Conservation (phyloP, 1,284 basidiomycete species). For the Trametes pubescens region DNA sequence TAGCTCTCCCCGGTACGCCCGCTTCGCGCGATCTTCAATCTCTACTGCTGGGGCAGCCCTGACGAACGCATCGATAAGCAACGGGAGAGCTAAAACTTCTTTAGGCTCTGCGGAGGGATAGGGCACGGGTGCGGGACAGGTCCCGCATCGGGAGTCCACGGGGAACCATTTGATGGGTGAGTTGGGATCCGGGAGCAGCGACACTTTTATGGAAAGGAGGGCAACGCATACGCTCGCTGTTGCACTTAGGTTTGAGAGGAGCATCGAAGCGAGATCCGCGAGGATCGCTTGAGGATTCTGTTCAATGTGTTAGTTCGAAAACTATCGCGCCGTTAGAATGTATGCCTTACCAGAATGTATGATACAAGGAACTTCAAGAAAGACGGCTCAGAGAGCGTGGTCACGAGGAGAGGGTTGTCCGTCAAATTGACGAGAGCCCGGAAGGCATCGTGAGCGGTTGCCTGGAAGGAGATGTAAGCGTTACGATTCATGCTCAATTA, state of each 20-base stretch:
- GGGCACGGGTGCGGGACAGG: conserved; percentile 70
- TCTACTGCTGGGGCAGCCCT: conserved; percentile 68
- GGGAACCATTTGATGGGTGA: conserved; percentile 64
- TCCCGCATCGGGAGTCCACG: conserved; percentile 77
- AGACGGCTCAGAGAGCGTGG: conserved; percentile 74
- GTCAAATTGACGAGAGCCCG: conserved; percentile 94
- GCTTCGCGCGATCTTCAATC: conserved; percentile 53
- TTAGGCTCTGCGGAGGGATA: conserved; percentile 64
- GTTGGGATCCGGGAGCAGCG: conserved; percentile 62
- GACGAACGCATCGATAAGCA: conserved; percentile 88
- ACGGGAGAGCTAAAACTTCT: conserved; percentile 72
- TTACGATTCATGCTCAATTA: neutral
- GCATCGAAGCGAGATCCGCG: conserved; percentile 95
- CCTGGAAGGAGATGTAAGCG: conserved; percentile 51
- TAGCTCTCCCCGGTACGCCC: conserved; percentile 76
- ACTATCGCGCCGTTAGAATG: neutral
- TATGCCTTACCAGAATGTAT: conserved; percentile 83
- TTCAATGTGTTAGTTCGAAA: neutral
- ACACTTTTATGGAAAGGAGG: conserved; percentile 74
- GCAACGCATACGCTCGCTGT: conserved; percentile 74
- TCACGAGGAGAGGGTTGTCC: conserved; percentile 79
- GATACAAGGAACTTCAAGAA: conserved; percentile 90
- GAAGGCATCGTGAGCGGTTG: conserved; percentile 95
- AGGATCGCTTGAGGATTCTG: conserved; percentile 91
- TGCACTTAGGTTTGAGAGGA: conserved; percentile 93